Conservation (phyloP, 2,329 filamentous ascomycete species). For the Colletotrichum noveboracense region DNA sequence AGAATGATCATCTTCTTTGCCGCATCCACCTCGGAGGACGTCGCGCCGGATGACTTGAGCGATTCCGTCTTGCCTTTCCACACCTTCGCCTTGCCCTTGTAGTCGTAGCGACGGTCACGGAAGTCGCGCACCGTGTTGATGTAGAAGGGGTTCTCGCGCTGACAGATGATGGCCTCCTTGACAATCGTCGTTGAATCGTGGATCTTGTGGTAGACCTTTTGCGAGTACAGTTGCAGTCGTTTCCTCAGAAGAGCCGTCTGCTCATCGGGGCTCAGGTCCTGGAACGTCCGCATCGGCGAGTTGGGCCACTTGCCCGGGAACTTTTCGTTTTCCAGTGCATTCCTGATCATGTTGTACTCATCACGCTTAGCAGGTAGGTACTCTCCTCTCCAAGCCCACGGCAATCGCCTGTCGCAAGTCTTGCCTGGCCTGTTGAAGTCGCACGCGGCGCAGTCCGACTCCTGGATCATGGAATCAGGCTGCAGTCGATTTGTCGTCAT, state of each 20-base stretch:
- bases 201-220: constrained; percentile 99
- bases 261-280: constrained; percentile 82
- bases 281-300: constrained; percentile 74
- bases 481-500: constrained; percentile 99
- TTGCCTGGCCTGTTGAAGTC: constrained; percentile 98
- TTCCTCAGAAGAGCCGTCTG: constrained; percentile 84
- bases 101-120: constrained; percentile 96
- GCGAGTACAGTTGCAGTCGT: constrained; percentile 88
- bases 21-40: constrained; percentile 79
- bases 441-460: constrained; percentile 94
- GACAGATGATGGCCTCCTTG: constrained; percentile 96
- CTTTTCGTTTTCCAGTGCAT: constrained; percentile 87
- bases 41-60: constrained; percentile 82
- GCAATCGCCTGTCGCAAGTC: constrained; percentile 91
- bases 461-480: constrained; percentile 98
- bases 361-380: constrained; percentile 95
- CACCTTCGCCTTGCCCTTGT: constrained; percentile 96
- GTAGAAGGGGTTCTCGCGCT: constrained; percentile 97
- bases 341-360: constrained; percentile 98
- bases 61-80: constrained; percentile 97
- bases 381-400: constrained; percentile 98
- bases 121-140: constrained; percentile 96
- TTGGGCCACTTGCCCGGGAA: constrained; percentile 84
- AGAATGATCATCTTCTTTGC: constrained; percentile 99
- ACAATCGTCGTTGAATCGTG: constrained; percentile 93